Conservation (phyloP, 495 filamentous ascomycete species). For the Penicillium roqueforti region DNA sequence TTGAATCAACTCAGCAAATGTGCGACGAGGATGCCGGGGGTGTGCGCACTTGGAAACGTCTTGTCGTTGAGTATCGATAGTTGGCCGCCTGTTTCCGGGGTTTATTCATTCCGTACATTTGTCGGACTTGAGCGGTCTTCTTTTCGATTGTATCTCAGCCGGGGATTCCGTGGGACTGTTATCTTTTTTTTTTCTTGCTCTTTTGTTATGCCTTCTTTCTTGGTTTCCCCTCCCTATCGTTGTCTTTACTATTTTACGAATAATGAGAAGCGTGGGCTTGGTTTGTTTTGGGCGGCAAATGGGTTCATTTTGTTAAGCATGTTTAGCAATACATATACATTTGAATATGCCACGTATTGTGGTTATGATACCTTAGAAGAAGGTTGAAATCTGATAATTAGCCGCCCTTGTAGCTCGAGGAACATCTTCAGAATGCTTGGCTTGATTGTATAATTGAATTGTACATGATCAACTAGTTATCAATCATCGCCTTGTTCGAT, state of each 20-base stretch:
- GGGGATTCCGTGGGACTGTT: background rate
- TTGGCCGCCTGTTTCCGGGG: background rate
- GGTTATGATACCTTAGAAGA: background rate
- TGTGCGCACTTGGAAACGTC: conserved; percentile 30
- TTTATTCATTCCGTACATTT: conserved; percentile 6
- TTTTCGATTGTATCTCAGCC: background rate
- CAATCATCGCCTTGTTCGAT: background rate
- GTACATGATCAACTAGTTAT: no score
- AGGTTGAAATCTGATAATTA: background rate
- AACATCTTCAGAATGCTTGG: background rate
- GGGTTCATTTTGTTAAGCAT: background rate
- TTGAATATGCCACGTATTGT: background rate
- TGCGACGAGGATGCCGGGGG: conserved; percentile 31
- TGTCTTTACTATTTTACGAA: background rate
- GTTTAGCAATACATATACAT: background rate
- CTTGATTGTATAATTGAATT: background rate
- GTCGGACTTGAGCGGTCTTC: conserved; percentile 2
- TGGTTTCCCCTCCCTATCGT: background rate
- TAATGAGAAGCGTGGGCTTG: conserved; percentile 1
- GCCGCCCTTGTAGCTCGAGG: background rate
- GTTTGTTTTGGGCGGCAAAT: background rate
- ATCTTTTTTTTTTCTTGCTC: background rate
- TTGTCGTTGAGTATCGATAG: conserved; percentile 38
- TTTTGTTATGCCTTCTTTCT: background rate
- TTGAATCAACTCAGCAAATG: conserved; percentile 27